Evolutionary conservation across 345 rosid species (phyloP).

Genomic region (Physaria fendleri): DNA sequence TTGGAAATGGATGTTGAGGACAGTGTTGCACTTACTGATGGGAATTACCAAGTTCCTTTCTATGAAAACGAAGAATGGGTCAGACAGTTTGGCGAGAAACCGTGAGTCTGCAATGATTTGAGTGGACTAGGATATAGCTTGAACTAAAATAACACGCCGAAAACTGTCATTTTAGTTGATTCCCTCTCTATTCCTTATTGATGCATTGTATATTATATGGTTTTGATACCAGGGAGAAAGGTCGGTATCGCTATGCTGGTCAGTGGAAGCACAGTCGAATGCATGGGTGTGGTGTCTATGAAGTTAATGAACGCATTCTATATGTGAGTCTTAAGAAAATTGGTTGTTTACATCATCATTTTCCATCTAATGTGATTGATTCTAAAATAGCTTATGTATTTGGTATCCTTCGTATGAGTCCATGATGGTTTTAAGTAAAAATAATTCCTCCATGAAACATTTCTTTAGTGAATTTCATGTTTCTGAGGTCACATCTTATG

Average conservation of each 20-base stretch:
- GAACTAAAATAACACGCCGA: background rate
- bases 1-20: constrained; percentile 95
- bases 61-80: constrained; percentile 77
- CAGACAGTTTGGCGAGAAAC: constrained; percentile 64
- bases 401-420: background rate
- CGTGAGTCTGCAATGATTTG: constrained; percentile 45
- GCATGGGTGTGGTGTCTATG: constrained; percentile 94
- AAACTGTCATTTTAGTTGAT: background rate
- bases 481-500: constrained; percentile 11
- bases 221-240: constrained; percentile 61
- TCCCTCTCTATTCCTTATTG: constrained; percentile 17
- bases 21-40: constrained; percentile 43
- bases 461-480: background rate
- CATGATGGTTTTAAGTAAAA: background rate
- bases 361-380: background rate
- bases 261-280: constrained; percentile 94
- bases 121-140: background rate
- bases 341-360: background rate
- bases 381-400: constrained; percentile 1
- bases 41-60: constrained; percentile 52
- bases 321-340: constrained; percentile 43
- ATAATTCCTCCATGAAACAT: background rate
- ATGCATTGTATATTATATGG: background rate
- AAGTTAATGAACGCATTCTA: constrained; percentile 59
- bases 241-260: constrained; percentile 92